A percentile compares a stretch with the other conserved stretches of the same genome.
Conservation (phyloP, 306 rosid genomes). For the Rosa persica region DNA sequence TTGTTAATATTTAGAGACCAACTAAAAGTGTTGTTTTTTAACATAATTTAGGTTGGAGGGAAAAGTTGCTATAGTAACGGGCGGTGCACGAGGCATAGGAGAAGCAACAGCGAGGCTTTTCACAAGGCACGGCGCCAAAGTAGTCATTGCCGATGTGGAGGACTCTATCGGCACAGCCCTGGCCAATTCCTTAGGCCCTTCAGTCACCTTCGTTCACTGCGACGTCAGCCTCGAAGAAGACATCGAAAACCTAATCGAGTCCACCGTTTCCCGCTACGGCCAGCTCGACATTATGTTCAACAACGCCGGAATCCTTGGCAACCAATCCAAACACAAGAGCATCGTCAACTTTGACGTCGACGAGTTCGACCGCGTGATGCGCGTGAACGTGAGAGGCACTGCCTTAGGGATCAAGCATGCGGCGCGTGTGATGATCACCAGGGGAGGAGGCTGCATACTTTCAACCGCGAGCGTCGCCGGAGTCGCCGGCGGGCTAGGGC, state of each 20-base stretch:
- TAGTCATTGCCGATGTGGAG: slow-evolving; percentile 71
- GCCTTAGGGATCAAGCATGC: slow-evolving; percentile 92
- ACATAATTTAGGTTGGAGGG: slow-evolving; percentile 67
- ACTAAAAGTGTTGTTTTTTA: background rate
- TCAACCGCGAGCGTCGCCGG: slow-evolving; percentile 81
- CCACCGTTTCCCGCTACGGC: slow-evolving; percentile 50
- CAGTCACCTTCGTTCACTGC: slow-evolving; percentile 55
- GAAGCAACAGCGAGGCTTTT: slow-evolving; percentile 73
- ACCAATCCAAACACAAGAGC: slow-evolving; percentile 68
- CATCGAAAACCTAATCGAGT: slow-evolving; percentile 44
- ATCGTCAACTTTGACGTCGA: slow-evolving; percentile 58
- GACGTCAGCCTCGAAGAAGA: slow-evolving; percentile 73
- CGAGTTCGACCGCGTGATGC: slow-evolving; percentile 71
- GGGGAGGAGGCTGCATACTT: slow-evolving; percentile 62
- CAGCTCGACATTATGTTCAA: slow-evolving; percentile 82
- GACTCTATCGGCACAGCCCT: slow-evolving; percentile 51
- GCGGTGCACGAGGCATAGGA: slow-evolving; percentile 85
- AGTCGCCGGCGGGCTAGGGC: slow-evolving; percentile 77
- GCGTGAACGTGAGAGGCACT: slow-evolving; percentile 77
- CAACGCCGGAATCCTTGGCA: slow-evolving; percentile 83
- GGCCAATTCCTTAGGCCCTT: slow-evolving; percentile 56
- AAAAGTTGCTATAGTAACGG: slow-evolving; percentile 76
- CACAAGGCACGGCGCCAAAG: slow-evolving; percentile 78
- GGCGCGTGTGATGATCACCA: slow-evolving; percentile 75
- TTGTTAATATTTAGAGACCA: background rate